Percentiles rank a stretch among this genome's conserved stretches.
These are phyloP conservation scores for Rhizopus arrhizus DNA, from an alignment of 371 early-diverging fungal genomes.

Conservation along the genomic window DNA sequence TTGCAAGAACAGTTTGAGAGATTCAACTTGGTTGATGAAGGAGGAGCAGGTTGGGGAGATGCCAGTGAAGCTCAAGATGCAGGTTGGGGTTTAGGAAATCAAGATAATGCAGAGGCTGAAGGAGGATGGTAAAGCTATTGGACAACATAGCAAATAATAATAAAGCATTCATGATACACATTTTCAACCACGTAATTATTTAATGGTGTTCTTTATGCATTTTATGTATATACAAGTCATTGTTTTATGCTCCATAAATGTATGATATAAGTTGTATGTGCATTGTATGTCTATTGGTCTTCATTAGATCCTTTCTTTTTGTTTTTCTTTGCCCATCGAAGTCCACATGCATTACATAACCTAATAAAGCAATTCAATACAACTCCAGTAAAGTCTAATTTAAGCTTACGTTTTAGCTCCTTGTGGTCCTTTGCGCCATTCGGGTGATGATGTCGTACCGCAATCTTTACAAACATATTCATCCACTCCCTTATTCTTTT, in stretches of 20 bases:
- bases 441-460: constrained; percentile 75
- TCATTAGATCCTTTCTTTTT: constrained; percentile 33
- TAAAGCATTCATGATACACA: no score
- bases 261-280: background rate
- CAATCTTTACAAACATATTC: constrained; percentile 60
- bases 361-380: constrained; percentile 8
- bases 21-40: constrained; percentile 16
- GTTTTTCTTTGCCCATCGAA: constrained; percentile 46
- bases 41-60: constrained; percentile 25
- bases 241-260: no score
- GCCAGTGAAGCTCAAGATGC: constrained; percentile 20
- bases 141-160: no score
- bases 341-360: constrained; percentile 56
- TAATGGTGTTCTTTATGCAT: background rate
- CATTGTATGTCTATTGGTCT: constrained; percentile 23
- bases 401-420: constrained; percentile 62
- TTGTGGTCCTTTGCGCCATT: constrained; percentile 81
- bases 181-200: no score
- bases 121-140: no score
- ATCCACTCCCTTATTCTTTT: constrained; percentile 42
- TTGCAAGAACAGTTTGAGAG: constrained; percentile 18
- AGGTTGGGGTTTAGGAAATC: constrained; percentile 25
- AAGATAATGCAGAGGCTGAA: background rate
- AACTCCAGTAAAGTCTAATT: background rate
- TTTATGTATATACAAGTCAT: constrained; percentile 11